Percentiles rank a stretch among this genome's conserved stretches.
Evolutionary conservation across 1,284 basidiomycete species (phyloP).

Genomic region (Papiliotrema flavescens): DNA sequence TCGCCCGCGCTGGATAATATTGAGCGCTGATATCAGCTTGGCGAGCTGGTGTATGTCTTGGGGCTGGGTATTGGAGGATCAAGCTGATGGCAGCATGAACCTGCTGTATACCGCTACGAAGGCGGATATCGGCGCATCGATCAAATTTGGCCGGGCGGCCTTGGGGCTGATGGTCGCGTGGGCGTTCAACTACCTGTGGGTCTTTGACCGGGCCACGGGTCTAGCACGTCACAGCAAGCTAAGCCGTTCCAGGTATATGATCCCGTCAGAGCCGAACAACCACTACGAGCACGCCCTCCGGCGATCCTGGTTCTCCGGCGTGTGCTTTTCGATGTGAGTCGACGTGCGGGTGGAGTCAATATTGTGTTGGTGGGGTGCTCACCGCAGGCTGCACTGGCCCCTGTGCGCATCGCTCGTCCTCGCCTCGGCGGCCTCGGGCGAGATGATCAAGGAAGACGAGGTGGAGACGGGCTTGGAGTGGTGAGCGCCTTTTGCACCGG

Average conservation of each 20-base stretch:
- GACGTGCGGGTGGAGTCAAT: neutral
- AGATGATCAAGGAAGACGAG: conserved; percentile 34
- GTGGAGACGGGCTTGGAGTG: conserved; percentile 14
- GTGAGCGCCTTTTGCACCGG: conserved; percentile 17
- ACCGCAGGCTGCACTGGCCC: conserved; percentile 43
- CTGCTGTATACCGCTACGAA: conserved; percentile 13
- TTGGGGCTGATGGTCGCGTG: conserved; percentile 50
- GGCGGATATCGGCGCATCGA: conserved; percentile 23
- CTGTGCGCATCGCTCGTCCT: conserved; percentile 45
- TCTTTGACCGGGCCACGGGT: conserved; percentile 2
- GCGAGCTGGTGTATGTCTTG: conserved; percentile 27
- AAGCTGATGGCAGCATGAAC: conserved; percentile 18
- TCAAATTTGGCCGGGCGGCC: conserved; percentile 43
- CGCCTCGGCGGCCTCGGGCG: conserved; percentile 42
- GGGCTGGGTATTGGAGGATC: neutral
- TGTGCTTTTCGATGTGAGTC: conserved; percentile 24
- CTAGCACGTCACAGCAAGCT: neutral
- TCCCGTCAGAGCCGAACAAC: conserved; percentile 28
- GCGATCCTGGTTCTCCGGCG: conserved; percentile 44
- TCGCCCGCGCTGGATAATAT: neutral
- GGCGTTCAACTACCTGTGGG: conserved; percentile 49
- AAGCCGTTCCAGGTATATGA: conserved; percentile 18
- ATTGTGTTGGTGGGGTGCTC: neutral
- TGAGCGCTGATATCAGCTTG: conserved; percentile 12
- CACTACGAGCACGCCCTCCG: conserved; percentile 47